phyloP scores from a whole-genome alignment of 257 asterid genomes.

The Solanum ossicruentum region DNA sequence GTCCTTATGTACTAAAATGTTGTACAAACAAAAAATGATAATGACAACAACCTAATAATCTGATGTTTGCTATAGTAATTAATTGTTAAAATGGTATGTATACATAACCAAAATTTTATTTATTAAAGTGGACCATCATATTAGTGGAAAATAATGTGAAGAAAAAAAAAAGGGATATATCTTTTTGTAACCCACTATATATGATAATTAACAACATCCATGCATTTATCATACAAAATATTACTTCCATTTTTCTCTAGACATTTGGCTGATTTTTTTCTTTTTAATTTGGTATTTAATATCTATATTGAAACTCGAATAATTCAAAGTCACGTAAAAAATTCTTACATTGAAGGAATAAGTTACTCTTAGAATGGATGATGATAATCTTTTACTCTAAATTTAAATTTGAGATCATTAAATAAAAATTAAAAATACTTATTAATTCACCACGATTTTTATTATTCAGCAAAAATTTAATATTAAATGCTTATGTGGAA shows the following conservation, averaged over 20 bases:
- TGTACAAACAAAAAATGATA: neutral
- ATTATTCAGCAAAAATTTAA: no score
- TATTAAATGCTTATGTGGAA: neutral
- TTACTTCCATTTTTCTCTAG: neutral
- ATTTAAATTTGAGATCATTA: neutral
- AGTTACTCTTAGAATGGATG: neutral
- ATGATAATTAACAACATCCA: neutral
- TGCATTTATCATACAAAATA: neutral
- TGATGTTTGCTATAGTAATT: neutral
- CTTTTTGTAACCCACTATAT: neutral
- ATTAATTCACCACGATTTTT: no score
- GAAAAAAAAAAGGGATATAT: neutral
- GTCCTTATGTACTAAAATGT: neutral
- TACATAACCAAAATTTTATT: neutral
- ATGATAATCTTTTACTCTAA: neutral
- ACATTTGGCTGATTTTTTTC: no score
- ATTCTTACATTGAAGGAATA: neutral
- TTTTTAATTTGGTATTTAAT: no score
- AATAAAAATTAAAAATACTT: neutral
- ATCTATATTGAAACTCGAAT: no score
- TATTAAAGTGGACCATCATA: neutral
- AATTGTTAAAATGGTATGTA: neutral
- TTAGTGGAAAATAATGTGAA: neutral
- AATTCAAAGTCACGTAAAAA: no score
- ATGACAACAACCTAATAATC: neutral